Conservation (phyloP, 2,329 filamentous ascomycete genomes). For the Metarhizium sp. region DNA sequence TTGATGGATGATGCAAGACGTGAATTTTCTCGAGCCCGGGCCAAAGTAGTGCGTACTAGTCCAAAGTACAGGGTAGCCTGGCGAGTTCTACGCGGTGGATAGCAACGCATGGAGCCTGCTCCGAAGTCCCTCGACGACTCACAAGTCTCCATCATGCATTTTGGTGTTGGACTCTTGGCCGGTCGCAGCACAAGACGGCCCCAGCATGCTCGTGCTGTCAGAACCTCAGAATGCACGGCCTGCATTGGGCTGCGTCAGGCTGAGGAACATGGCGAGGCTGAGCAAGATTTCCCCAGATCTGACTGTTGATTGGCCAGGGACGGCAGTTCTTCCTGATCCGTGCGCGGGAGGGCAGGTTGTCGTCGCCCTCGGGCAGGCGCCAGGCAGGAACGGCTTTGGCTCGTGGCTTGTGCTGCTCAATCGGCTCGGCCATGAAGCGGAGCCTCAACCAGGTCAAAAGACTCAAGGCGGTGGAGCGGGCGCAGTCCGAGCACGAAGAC, state of each 20-base stretch:
- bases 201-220: neutral
- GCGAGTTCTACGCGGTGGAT: neutral
- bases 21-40: too few relatives aligned
- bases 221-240: neutral
- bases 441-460: neutral
- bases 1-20: neutral
- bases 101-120: too few relatives aligned
- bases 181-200: neutral
- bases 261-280: neutral
- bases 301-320: neutral
- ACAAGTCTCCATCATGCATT: neutral
- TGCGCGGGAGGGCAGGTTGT: neutral
- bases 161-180: neutral
- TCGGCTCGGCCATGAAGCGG: neutral
- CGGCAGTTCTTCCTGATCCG: neutral
- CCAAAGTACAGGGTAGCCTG: neutral
- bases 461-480: conserved; percentile 4
- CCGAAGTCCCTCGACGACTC: too few relatives aligned
- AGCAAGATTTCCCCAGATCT: neutral
- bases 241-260: neutral
- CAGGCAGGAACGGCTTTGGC: neutral
- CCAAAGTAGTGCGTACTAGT: too few relatives aligned
- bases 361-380: neutral
- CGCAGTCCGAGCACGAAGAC: neutral
- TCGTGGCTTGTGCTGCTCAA: neutral